Evolutionary conservation across 768 basidiomycete genomes (phyloP).

Genomic region (Trametes sanguinea): DNA sequence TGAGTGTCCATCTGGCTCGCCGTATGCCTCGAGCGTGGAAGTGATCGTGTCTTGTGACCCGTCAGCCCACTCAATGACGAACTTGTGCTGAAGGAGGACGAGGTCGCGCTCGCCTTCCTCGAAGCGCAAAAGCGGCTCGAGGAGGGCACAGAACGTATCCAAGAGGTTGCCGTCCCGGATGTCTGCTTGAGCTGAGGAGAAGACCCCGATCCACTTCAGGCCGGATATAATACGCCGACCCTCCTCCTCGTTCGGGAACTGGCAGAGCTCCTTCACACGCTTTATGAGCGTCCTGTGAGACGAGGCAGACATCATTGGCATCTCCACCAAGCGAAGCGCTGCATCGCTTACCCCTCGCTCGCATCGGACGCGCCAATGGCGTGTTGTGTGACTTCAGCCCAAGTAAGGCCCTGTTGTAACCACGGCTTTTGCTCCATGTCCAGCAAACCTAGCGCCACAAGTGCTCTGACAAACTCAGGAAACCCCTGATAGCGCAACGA

Average conservation of each 20-base stretch:
- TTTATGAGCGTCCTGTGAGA: constrained; percentile 64
- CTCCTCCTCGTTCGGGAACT: constrained; percentile 73
- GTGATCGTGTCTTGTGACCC: constrained; percentile 83
- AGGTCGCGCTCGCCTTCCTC: constrained; percentile 89
- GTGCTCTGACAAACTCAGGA: constrained; percentile 88
- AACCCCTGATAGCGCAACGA: constrained; percentile 96
- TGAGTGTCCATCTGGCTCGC: constrained; percentile 75
- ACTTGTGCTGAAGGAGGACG: constrained; percentile 98
- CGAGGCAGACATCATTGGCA: background rate
- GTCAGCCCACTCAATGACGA: constrained; percentile 86
- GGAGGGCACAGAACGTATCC: constrained; percentile 90
- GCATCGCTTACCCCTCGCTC: constrained; percentile 58
- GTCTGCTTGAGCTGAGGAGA: constrained; percentile 68
- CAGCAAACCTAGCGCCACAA: constrained; percentile 88
- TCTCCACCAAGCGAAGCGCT: background rate
- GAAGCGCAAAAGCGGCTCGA: constrained; percentile 93
- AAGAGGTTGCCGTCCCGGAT: constrained; percentile 76
- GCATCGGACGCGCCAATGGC: constrained; percentile 67
- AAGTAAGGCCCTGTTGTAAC: constrained; percentile 72
- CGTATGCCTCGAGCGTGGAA: constrained; percentile 89
- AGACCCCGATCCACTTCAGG: constrained; percentile 89
- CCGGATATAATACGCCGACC: constrained; percentile 82
- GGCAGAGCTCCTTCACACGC: constrained; percentile 67
- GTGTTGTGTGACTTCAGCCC: constrained; percentile 81
- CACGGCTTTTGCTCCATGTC: constrained; percentile 75